Evolutionary conservation across 805 yeast species (phyloP).

Genomic region (Yarrowia deformans): DNA sequence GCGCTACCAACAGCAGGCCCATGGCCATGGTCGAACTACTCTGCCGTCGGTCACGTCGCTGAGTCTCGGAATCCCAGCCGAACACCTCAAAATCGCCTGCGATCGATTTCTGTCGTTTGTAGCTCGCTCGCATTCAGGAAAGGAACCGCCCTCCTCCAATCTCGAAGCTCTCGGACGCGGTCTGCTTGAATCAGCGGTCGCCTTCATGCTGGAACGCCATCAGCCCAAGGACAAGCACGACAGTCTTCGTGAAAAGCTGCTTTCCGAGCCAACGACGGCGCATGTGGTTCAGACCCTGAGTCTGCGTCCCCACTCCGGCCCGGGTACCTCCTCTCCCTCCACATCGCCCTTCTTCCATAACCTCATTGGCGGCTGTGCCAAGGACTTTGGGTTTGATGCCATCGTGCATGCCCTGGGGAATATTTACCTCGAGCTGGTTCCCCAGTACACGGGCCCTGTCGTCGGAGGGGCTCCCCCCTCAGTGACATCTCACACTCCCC

Average conservation of each 20-base stretch:
- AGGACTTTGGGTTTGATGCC: constrained; percentile 81
- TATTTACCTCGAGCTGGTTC: constrained; percentile 60
- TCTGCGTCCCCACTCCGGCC: constrained; percentile 13
- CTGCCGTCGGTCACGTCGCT: constrained; percentile 18
- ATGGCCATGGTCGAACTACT: constrained; percentile 10
- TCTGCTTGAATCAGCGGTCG: constrained; percentile 13
- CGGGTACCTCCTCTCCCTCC: neutral
- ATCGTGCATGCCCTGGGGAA: constrained; percentile 72
- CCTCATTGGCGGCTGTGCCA: constrained; percentile 45
- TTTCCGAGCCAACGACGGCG: constrained; percentile 40
- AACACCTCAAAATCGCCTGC: constrained; percentile 29
- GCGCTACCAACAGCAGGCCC: constrained; percentile 25
- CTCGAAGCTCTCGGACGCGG: constrained; percentile 20
- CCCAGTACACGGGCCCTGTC: constrained; percentile 6
- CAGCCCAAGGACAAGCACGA: constrained; percentile 8
- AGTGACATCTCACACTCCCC: neutral
- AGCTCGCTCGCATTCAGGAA: constrained; percentile 21
- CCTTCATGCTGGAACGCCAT: constrained; percentile 38
- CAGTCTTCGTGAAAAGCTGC: constrained; percentile 39
- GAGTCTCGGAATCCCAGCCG: constrained; percentile 23
- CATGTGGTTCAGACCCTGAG: constrained; percentile 41
- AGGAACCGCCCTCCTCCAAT: constrained; percentile 14
- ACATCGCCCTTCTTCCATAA: constrained; percentile 2
- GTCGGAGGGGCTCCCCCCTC: neutral
- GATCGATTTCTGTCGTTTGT: constrained; percentile 29